Evolutionary conservation across 257 asterid genomes (phyloP).

Genomic region (Primulina tabacum): DNA sequence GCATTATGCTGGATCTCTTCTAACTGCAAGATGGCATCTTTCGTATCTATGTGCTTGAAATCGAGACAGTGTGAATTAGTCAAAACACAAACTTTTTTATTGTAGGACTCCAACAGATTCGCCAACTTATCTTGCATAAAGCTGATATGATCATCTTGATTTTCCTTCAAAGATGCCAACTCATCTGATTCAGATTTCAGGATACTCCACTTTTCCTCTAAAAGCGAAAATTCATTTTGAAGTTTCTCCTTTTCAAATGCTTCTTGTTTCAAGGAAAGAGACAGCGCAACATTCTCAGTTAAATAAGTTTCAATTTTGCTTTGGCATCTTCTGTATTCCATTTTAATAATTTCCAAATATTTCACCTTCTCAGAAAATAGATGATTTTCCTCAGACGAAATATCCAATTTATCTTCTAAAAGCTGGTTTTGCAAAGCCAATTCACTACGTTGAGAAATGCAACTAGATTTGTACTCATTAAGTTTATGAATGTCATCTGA

Average conservation of each 20-base stretch:
- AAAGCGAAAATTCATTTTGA: slow-evolving; percentile 43
- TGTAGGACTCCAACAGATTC: slow-evolving; percentile 45
- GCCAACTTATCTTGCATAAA: slow-evolving; percentile 51
- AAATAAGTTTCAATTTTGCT: slow-evolving; percentile 60
- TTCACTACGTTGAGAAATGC: slow-evolving; percentile 53
- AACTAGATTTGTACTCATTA: slow-evolving; percentile 53
- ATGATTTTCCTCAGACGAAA: slow-evolving; percentile 44
- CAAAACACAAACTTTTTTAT: slow-evolving; percentile 28
- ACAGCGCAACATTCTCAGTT: slow-evolving; percentile 62
- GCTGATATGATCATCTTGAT: slow-evolving; percentile 44
- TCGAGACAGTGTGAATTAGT: slow-evolving; percentile 32
- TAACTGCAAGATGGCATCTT: slow-evolving; percentile 48
- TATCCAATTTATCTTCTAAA: slow-evolving; percentile 56
- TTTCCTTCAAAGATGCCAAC: slow-evolving; percentile 49
- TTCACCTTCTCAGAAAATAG: slow-evolving; percentile 56
- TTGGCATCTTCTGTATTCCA: slow-evolving; percentile 39
- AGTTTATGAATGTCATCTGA: slow-evolving; percentile 56
- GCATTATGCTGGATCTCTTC: slow-evolving; percentile 61
- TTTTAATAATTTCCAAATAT: slow-evolving; percentile 40
- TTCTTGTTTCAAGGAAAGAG: slow-evolving; percentile 54
- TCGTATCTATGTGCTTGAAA: slow-evolving; percentile 35
- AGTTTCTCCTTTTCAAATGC: slow-evolving; percentile 47
- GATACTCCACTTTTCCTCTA: slow-evolving; percentile 40
- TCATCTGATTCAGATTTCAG: slow-evolving; percentile 49
- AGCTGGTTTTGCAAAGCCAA: slow-evolving; percentile 61